Base-by-base conservation (phyloP, 345 rosid species). In the Euphorbia pulcherrima region DNA sequence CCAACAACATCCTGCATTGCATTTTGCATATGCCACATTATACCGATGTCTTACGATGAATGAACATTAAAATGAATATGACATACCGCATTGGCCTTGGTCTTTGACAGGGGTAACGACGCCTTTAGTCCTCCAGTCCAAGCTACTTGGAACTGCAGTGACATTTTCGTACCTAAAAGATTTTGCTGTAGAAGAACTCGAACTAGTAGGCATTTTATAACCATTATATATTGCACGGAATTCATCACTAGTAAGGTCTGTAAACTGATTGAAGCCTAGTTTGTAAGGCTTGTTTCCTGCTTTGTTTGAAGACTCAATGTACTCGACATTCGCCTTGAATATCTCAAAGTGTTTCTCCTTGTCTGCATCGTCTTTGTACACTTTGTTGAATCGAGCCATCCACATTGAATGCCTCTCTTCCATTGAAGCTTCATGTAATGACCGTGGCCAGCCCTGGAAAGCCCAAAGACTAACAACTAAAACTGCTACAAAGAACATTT, bases 1-100 rank as follows among this genome's bases (percentile, higher is more conserved):
- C 86, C 87, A 85, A 21, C 90, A 83, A 33, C 74, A 76, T 37
- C 82, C 95, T n/a, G n/a, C n/a, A n/a, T n/a, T 81, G 23, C n/a
- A 57, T 2, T 55, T 28, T 13, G 8, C 1, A n/a, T n/a, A n/a
- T n/a, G n/a, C n/a, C n/a, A n/a, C n/a, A n/a, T n/a, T n/a, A n/a
- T 41, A 4, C 13, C 47, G 1, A 41, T 14, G 56, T 20, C 21
- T n/a, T 5, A 21, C 26, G 5, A 52, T 21, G n/a, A 50, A 6
- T 50, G 56, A 56, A 1, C 23, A 9, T 3, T 18, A 35, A 9
- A 33, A 44, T 20, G 10, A 33, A 44, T 44, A 5, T 8, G 29
- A 50, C 76, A 63, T 80, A 86, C 88, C 81, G 26, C 90, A 84
- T 23, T 0, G 6, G 20, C 78, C 81, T 74, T 84, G 89, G 64